Evolutionary conservation across 768 basidiomycete species (phyloP), one percentile per base, ranked within the genome.

Genomic region (Russula dissimulans): DNA sequence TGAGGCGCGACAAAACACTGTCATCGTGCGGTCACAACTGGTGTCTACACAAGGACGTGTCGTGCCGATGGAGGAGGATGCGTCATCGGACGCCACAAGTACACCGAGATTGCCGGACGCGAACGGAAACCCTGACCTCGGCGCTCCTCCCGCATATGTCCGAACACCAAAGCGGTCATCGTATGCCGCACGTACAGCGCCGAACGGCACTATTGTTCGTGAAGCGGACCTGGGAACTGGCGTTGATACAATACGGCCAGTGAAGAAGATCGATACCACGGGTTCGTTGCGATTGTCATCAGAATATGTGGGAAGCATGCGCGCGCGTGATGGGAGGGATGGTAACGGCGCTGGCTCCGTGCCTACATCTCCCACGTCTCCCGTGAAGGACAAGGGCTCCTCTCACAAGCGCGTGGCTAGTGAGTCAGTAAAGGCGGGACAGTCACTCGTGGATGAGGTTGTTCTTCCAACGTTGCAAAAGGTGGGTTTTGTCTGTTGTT

Each of bases 151-250:
- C 9, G 89, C 89, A 1, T 89, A 88, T 69, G 71, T 88, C 48
- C 82, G 83, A 31, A 75, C 79, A 10, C 75, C 73, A 34, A 78
- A 87, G 46, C 83, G 90, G 51, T 81, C 89, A 42, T 93, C 90
- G 1, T 93, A 90, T 72, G 85, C 87, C 45, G 86, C 83, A 18
- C 82, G 92, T 43, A 81, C 82, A 54, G 81, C 81, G 17, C 76
- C 77, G 58, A 84, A 81, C 14, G 92, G 93, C 11, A 92, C 90
- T 0, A 76, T 92, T 8, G 74, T 94, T 67, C 81, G 81, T 45
- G 85, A 86, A 66, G 91, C 85, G 11, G 93, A 95, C 71, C 69
- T 95, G n/a, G 92, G 91, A 17, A 88, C 78, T 54, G 92, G 92
- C 42, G 78, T 89, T 47, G 91, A 90, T 67, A 98, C 95, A 1